These are phyloP conservation scores for Magnolia sinica DNA, from an alignment of 164 flowering plant genomes.

Conservation along the genomic window DNA sequence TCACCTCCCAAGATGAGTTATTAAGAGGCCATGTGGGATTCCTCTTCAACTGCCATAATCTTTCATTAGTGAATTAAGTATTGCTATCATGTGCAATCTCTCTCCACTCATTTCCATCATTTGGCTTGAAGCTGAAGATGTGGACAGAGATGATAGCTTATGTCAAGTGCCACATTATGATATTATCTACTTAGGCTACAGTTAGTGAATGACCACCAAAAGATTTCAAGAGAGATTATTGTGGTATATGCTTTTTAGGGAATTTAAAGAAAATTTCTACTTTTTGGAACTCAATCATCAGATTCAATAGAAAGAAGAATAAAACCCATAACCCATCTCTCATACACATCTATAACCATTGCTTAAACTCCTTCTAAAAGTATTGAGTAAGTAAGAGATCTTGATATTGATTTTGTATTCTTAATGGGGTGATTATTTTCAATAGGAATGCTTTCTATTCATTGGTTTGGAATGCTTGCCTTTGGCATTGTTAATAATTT, in stretches of 20 bases:
- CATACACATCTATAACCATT: neutral
- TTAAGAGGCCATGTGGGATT: neutral
- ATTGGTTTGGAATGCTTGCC: neutral
- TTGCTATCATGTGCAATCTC: neutral
- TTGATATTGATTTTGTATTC: too few relatives aligned
- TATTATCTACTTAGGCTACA: neutral
- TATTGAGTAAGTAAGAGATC: too few relatives aligned
- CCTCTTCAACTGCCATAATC: constrained; percentile 1
- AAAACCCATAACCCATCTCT: neutral
- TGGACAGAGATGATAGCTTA: neutral
- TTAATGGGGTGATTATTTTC: too few relatives aligned
- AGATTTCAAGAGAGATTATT: neutral
- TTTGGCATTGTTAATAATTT: neutral
- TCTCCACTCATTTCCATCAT: constrained; percentile 3
- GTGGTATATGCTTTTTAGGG: neutral
- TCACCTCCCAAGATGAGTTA: constrained; percentile 5
- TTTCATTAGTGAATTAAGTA: constrained; percentile 7
- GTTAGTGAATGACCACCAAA: neutral
- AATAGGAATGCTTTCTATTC: neutral
- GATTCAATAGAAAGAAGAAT: neutral
- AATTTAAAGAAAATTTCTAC: neutral
- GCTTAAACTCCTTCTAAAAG: neutral
- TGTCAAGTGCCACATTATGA: constrained; percentile 3
- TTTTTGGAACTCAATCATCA: neutral
- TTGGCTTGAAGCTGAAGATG: neutral